Evolutionary conservation across 208 protist genomes (phyloP).

Genomic region (Naegleria lovaniensis): DNA sequence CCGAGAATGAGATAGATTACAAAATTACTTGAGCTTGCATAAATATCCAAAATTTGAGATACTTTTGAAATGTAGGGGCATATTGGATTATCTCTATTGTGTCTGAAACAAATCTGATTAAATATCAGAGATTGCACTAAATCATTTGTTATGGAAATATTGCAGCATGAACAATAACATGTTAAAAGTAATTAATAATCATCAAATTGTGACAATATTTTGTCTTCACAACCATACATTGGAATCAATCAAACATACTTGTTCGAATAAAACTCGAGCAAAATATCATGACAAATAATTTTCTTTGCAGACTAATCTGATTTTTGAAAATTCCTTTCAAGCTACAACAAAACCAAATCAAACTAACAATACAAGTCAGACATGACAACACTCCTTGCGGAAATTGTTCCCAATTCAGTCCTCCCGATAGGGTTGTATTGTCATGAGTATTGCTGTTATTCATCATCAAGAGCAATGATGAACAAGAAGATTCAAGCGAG

Average conservation of each 20-base stretch:
- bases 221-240: too few relatives aligned
- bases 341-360: background rate
- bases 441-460: too few relatives aligned
- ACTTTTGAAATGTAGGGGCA: background rate
- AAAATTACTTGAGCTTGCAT: background rate
- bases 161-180: too few relatives aligned
- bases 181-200: too few relatives aligned
- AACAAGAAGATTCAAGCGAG: too few relatives aligned
- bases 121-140: background rate
- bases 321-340: background rate
- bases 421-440: background rate
- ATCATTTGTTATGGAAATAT: background rate
- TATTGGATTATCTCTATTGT: background rate
- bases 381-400: background rate
- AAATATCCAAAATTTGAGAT: slow-evolving; percentile 2
- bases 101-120: background rate
- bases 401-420: background rate
- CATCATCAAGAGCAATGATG: too few relatives aligned
- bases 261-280: background rate
- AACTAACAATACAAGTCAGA: background rate
- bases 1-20: background rate
- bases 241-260: background rate
- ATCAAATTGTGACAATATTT: too few relatives aligned
- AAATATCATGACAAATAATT: background rate
- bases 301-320: slow-evolving; percentile 4